Evolutionary conservation across 495 filamentous ascomycete species (phyloP), one percentile per base, ranked within the genome.

Genomic region (Saxispiralis lemnorum): DNA sequence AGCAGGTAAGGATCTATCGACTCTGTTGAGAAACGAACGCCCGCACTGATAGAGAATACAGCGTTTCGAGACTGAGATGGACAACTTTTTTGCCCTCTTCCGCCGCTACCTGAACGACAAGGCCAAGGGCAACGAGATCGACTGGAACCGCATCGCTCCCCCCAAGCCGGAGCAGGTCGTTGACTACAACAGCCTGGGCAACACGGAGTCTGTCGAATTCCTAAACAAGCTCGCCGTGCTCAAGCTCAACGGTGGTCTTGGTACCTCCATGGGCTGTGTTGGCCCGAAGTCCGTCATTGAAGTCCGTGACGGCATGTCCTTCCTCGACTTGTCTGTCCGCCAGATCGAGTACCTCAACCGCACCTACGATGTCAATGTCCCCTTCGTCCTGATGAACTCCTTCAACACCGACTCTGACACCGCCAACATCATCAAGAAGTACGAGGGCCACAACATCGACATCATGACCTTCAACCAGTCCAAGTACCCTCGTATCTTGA

Each of bases 391-490:
- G 58, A 99, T 99, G 89, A 99, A 99, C 76, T 96, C 89, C 44
- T 99, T 99, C 81, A 99, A 99, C 73, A 99, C 89, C 59, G 85
- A 96, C 63, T 78, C 88, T 56, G 89, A 99, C 61, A 99, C 89
- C 46, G 80, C 83, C 52, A 89, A 83, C 62, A 99, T 99, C 67
- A 99, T 99, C 69, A 96, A 96, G 79, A 99, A 99, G 70, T 99
- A 99, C 68, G 88, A 99, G 68, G 92, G 89, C 51, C 92, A 99
- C 75, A 93, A 93, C 57, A 88, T 99, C 55, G 88, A 96, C 63
- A 94, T 99, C 61, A 72, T 95, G 61, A 99, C 89, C 60, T 99
- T 99, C 81, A 99, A 99, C 73, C 89, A 99, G 70, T 96, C 92
- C 43, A 75, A 85, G 42, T 99, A 95, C 68, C 89, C 89, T 39